Evolutionary conservation across 176 grass and related monocot species (phyloP).

Genomic region (Aegilops tauschii): DNA sequence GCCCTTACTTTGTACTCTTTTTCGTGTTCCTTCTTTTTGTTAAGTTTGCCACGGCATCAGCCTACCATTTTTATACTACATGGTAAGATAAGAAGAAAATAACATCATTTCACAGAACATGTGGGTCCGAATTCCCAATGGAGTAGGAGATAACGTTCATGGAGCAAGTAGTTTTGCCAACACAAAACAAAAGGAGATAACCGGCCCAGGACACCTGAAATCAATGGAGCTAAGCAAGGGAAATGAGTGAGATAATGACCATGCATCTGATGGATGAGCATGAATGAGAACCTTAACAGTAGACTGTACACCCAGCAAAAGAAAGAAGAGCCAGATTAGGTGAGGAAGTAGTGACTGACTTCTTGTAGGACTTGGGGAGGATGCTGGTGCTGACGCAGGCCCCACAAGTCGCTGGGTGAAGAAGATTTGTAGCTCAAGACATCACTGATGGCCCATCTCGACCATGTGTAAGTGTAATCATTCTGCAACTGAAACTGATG

Average conservation of each 20-base stretch:
- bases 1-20: fast-evolving
- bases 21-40: too few species aligned
- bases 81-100: too few species aligned
- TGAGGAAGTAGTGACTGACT: background rate
- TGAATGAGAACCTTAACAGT: background rate
- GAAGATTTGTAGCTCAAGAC: background rate
- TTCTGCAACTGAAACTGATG: background rate
- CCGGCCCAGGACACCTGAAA: too few species aligned
- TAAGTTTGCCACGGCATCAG: too few species aligned
- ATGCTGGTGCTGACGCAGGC: background rate
- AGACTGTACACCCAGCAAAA: too few species aligned
- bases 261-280: background rate
- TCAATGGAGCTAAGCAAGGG: background rate
- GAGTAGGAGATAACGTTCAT: too few species aligned
- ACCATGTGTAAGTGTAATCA: background rate
- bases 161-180: too few species aligned
- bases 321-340: background rate
- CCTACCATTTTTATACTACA: too few species aligned
- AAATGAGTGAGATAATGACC: background rate
- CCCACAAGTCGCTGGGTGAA: background rate
- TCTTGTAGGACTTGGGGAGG: background rate
- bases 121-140: too few species aligned
- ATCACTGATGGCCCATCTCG: background rate
- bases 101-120: too few species aligned
- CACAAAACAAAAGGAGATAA: too few species aligned